Evolutionary conservation across 257 asterid genomes (phyloP), one percentile per base, ranked within the genome.

Genomic region (Primulina tabacum): DNA sequence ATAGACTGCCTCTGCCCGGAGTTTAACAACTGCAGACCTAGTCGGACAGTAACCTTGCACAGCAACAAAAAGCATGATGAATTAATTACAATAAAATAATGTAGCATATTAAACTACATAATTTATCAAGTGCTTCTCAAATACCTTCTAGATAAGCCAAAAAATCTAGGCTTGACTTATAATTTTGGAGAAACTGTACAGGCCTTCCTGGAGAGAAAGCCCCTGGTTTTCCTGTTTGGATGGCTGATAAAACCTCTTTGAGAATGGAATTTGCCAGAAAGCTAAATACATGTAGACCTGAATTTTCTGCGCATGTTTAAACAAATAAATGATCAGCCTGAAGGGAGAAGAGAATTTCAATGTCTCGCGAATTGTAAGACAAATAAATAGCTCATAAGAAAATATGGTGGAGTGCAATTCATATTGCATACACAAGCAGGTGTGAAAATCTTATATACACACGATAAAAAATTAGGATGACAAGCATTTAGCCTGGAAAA

Each of bases 141-240:
- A 62, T 79, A 92, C 98, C 97, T 88, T 94, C 97, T 57, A 94
- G 82, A 80, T 87, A 87, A 64, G 87, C 85, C 92, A 94, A 73
- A 82, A 94, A 94, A 82, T 82, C 87, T 43, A 94, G 72, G 89
- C 90, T 89, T 80, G 97, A 83, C 77, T 89, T 94, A 80, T 91
- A 94, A 83, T 94, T 94, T 81, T 82, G 86, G 17, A 94, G 84
- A 75, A 94, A 94, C 76, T 86, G 89, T 0, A 84, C 69, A 74
- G 97, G 99, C 83, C 95, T 94, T 84, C 97, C 99, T 17, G 97
- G 96, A 79, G 99, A 94, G 78, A 91, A 89, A 32, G 91, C 96
- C 76, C 89, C 97, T 12, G 97, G 97, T 79, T 91, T 94, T 73
- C 90, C 91, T 77, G 88, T 94, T 69, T 84, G 94, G 79, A 94